phyloP scores from a whole-genome alignment of 208 protist genomes.

The Porcisia deanei region DNA sequence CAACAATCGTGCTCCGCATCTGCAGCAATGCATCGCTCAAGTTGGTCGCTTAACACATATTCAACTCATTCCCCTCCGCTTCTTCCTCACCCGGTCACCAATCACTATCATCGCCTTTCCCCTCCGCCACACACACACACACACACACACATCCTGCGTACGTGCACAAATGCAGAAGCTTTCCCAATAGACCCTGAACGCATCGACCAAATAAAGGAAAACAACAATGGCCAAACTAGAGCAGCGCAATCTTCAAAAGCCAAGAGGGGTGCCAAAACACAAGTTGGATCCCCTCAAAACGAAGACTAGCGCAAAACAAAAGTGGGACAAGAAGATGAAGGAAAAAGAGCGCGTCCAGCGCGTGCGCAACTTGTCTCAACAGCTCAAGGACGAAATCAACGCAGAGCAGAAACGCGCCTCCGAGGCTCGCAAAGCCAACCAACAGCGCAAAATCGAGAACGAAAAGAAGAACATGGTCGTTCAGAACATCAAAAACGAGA shows the following conservation, averaged over 20 bases:
- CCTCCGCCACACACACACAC: neutral
- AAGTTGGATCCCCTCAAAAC: conserved; percentile 37
- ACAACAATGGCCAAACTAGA: conserved; percentile 63
- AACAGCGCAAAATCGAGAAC: conserved; percentile 78
- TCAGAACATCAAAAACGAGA: conserved; percentile 90
- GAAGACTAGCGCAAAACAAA: conserved; percentile 61
- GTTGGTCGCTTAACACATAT: neutral
- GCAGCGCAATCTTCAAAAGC: conserved; percentile 66
- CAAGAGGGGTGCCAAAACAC: conserved; percentile 53
- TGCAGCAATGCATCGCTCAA: neutral
- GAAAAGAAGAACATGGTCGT: conserved; percentile 93
- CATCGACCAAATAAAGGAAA: neutral
- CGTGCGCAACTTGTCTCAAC: conserved; percentile 62
- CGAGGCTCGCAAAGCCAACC: conserved; percentile 84
- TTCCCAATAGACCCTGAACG: no score
- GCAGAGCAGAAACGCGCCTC: conserved; percentile 72
- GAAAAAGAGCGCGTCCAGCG: conserved; percentile 63
- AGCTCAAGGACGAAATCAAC: conserved; percentile 85
- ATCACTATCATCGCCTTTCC: neutral
- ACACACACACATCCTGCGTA: neutral
- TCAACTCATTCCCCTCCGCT: neutral
- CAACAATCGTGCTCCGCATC: neutral
- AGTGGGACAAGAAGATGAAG: conserved; percentile 84
- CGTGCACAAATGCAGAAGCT: neutral
- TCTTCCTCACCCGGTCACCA: neutral